Conservation (phyloP, 2,329 filamentous ascomycete genomes). For the Hymenoscyphus linearis region DNA sequence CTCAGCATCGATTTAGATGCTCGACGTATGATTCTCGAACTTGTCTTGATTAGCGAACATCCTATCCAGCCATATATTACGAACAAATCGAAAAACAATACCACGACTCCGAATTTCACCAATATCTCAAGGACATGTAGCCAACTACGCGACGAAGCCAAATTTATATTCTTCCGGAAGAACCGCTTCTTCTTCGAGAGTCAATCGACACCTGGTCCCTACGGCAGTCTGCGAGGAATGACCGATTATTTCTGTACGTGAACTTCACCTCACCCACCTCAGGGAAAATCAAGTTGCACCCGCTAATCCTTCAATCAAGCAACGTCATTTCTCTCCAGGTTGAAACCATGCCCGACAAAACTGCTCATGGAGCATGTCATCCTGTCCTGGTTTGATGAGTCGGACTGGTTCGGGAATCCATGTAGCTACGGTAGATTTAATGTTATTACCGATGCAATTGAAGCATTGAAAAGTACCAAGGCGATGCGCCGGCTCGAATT, state of each 20-base stretch:
- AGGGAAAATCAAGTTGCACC: background rate
- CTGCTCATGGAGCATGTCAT: background rate
- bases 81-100: background rate
- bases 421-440: background rate
- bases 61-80: background rate
- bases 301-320: background rate
- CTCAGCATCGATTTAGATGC: background rate
- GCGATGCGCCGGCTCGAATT: background rate
- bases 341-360: background rate
- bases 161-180: background rate
- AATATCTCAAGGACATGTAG: background rate
- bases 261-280: background rate
- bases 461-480: background rate
- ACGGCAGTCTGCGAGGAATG: background rate
- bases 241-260: background rate
- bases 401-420: too few species aligned
- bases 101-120: background rate
- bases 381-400: background rate
- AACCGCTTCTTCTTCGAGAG: background rate
- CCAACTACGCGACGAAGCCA: background rate
- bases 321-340: background rate
- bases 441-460: background rate
- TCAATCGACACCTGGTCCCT: background rate
- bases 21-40: background rate
- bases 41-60: background rate